Evolutionary conservation across 2,329 filamentous ascomycete species (phyloP).

Genomic region (Cercospora canescens): DNA sequence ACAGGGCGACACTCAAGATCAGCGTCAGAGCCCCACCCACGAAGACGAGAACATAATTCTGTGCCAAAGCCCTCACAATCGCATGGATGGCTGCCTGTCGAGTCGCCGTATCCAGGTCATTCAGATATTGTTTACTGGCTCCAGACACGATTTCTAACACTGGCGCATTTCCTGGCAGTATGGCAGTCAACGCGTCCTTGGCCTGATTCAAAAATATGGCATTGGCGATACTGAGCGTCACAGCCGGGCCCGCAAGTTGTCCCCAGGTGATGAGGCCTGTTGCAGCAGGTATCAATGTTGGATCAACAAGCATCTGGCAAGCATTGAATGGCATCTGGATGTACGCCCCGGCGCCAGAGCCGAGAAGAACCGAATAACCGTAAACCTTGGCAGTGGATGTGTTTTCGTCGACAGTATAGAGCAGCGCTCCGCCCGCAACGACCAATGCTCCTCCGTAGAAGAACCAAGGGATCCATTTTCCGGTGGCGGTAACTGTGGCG

Average conservation of each 20-base stretch:
- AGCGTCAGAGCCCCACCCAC: conserved; percentile 12
- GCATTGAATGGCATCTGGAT: conserved; percentile 14
- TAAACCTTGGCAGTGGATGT: conserved; percentile 16
- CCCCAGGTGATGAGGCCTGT: conserved; percentile 13
- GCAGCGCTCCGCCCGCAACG: conserved; percentile 14
- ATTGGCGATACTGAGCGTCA: conserved; percentile 14
- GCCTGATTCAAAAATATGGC: conserved; percentile 13
- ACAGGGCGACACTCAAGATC: conserved; percentile 2
- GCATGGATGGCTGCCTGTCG: conserved; percentile 8
- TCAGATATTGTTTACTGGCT: conserved; percentile 5
- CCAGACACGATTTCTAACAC: conserved; percentile 5
- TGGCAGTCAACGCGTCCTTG: background rate
- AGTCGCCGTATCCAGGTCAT: conserved; percentile 1
- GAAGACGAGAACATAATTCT: conserved; percentile 14
- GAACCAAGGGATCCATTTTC: conserved; percentile 9
- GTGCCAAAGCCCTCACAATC: conserved; percentile 6
- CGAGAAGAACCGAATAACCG: conserved; percentile 16
- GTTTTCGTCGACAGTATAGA: conserved; percentile 13
- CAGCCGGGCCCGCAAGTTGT: conserved; percentile 9
- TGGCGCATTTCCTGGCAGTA: conserved; percentile 1
- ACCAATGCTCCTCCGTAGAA: conserved; percentile 15
- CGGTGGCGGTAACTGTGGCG: background rate
- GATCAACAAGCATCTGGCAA: conserved; percentile 1
- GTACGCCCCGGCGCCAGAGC: conserved; percentile 11
- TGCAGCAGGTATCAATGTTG: conserved; percentile 3